Base-by-base conservation (phyloP, 1,284 basidiomycete genomes). In the Jaminaea rosea region DNA sequence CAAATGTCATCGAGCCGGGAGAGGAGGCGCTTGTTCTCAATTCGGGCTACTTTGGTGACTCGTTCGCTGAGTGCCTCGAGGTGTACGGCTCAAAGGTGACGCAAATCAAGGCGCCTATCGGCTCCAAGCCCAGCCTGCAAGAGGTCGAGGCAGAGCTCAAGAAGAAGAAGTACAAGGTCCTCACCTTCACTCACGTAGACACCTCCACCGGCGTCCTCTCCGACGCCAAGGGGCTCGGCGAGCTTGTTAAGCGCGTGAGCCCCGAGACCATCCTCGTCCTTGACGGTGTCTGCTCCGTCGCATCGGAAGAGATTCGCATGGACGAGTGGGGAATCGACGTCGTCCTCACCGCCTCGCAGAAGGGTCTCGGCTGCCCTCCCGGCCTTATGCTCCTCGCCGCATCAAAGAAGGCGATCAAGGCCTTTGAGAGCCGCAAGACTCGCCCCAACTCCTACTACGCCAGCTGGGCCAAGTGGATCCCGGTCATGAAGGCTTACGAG, bases 261-360 rank as follows among this genome's bases (percentile, higher is more conserved):
- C 93, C 94, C 3, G 82, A 88, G 28, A 88, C 91, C 1, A 79
- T 98, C 56, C 78, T 96, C 49, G 80, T 89, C 19, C 79, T 93
- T 53, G 93, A 98, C 73, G 89, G 84, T 37, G 94, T 98, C 26
- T 98, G 94, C 78, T 85, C 90, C 6, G 91, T 97, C 11, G 93
- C 87, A 0, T 91, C 86, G 63, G 93, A 98, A 75, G 90, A 97
- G 76, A 93, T 98, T 67, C 83, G 80, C 52, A 72, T 96, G 79
- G 93, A 97, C 65, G 85, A 83, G 15, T 98, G 93, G 94, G 84
- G 82, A 26, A 80, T 98, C 53, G 94, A 98, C 67, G 82, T 92
- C 17, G 84, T 97, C 42, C 75, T 96, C 47, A 83, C 86, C 13
- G 93, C 91, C 10, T 87, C 86, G 53, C 93, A 98, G 76, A 98